phyloP scores from a whole-genome alignment of 768 basidiomycete species.

The Mycena galopus region DNA sequence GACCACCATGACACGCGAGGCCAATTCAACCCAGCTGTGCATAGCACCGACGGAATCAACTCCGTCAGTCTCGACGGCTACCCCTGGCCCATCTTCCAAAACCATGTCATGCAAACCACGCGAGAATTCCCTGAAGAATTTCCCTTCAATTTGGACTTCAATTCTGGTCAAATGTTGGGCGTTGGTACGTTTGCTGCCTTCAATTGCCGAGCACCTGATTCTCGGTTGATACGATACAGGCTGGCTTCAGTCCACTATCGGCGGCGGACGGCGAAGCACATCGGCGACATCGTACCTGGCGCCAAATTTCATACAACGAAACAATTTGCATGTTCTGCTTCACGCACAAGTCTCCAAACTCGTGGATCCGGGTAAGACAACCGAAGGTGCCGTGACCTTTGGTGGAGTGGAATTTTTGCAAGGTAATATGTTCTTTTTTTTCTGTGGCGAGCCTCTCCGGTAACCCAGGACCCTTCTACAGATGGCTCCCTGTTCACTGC shows the following conservation, averaged over 20 bases:
- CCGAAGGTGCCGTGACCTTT: neutral
- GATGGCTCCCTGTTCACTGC: constrained; percentile 13
- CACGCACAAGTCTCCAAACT: constrained; percentile 40
- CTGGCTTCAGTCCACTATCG: constrained; percentile 31
- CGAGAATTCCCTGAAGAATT: neutral
- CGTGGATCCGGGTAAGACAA: neutral
- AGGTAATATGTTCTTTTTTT: neutral
- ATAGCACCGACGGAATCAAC: constrained; percentile 48
- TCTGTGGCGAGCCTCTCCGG: neutral
- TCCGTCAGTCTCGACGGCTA: constrained; percentile 47
- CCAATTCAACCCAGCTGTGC: constrained; percentile 51
- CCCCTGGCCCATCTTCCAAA: constrained; percentile 28
- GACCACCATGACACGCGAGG: constrained; percentile 42
- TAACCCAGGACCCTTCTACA: neutral
- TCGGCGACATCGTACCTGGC: constrained; percentile 43
- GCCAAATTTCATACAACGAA: constrained; percentile 36
- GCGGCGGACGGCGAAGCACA: constrained; percentile 27
- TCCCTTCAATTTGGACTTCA: constrained; percentile 46
- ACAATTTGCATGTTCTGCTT: constrained; percentile 45
- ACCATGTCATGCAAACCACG: neutral
- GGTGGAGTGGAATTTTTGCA: neutral
- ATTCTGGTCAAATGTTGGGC: constrained; percentile 44
- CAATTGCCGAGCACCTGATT: neutral
- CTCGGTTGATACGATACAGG: neutral
- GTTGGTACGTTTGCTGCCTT: constrained; percentile 38